Percentiles rank a stretch among this genome's conserved stretches.
These are phyloP conservation scores for Irpex sp. DNA, from an alignment of 1,284 basidiomycete genomes.

Conservation along the genomic window DNA sequence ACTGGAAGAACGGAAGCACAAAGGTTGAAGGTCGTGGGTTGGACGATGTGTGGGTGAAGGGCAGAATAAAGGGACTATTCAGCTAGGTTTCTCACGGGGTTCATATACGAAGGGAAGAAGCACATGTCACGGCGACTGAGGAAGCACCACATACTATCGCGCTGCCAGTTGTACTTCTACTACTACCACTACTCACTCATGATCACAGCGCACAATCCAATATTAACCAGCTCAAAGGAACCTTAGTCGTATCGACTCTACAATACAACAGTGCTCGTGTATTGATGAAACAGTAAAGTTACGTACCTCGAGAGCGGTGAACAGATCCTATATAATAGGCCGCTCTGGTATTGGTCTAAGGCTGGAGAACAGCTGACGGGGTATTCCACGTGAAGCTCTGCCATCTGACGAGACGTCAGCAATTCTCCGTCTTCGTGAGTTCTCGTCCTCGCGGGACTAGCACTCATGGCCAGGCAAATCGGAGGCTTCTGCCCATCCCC, in stretches of 20 bases:
- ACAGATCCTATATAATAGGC: not conserved
- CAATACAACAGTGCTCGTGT: too few species aligned
- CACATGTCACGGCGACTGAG: too few species aligned
- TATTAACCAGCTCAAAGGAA: not conserved
- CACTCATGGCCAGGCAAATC: not conserved
- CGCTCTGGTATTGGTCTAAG: not conserved
- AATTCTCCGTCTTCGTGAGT: not conserved
- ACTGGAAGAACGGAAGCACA: constrained; percentile 39
- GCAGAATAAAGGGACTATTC: constrained; percentile 38
- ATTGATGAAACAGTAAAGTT: not conserved
- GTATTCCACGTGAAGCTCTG: not conserved
- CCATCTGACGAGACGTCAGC: not conserved
- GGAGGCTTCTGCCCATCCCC: not conserved
- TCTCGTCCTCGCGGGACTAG: not conserved
- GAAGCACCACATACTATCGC: too few species aligned
- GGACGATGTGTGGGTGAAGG: constrained; percentile 33
- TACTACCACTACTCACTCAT: not conserved
- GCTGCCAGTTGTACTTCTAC: not conserved
- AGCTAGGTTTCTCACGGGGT: not conserved
- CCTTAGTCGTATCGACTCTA: too few species aligned
- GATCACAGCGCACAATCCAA: not conserved
- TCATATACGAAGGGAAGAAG: not conserved
- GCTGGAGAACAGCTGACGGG: not conserved
- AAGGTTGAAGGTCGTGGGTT: constrained; percentile 33
- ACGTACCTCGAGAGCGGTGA: not conserved